These are phyloP conservation scores for Boletus rufocinnamomeus DNA, from an alignment of 768 basidiomycete genomes.

Conservation along the genomic window DNA sequence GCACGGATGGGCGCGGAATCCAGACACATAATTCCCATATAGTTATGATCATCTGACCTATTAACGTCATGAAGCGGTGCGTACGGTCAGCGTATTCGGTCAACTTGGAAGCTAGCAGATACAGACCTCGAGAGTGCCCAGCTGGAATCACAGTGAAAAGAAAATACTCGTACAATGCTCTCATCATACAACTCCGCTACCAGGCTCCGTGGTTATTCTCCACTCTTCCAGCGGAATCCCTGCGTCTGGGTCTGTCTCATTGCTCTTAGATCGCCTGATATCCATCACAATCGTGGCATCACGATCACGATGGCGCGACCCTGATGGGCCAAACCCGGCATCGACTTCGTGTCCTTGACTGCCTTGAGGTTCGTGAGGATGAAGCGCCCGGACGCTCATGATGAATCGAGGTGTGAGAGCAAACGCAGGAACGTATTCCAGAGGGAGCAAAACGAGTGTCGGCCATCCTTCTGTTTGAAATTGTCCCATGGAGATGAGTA, in stretches of 20 bases:
- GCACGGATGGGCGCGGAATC: background rate
- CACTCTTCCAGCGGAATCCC: background rate
- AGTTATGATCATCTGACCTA: too few species aligned
- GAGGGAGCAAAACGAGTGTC: background rate
- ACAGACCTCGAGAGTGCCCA: background rate
- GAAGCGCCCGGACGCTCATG: slow-evolving; percentile 5
- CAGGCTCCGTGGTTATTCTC: background rate
- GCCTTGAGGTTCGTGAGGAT: background rate
- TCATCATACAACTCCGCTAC: background rate
- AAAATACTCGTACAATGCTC: background rate
- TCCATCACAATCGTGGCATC: background rate
- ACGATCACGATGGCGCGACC: background rate
- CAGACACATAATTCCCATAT: too few species aligned
- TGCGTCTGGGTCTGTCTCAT: background rate
- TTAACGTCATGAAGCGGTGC: background rate
- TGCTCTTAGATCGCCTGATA: background rate
- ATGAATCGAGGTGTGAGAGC: slow-evolving; percentile 16
- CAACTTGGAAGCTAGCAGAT: background rate
- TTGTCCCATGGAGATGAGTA: slow-evolving; percentile 3
- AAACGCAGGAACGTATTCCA: slow-evolving; percentile 10
- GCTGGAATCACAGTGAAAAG: background rate
- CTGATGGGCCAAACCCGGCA: background rate
- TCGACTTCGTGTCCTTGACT: background rate
- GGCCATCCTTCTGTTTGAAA: slow-evolving; percentile 6
- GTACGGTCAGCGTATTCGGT: background rate